Conservation (phyloP, 2,329 filamentous ascomycete genomes). For the Arthrobotrys conoides region DNA sequence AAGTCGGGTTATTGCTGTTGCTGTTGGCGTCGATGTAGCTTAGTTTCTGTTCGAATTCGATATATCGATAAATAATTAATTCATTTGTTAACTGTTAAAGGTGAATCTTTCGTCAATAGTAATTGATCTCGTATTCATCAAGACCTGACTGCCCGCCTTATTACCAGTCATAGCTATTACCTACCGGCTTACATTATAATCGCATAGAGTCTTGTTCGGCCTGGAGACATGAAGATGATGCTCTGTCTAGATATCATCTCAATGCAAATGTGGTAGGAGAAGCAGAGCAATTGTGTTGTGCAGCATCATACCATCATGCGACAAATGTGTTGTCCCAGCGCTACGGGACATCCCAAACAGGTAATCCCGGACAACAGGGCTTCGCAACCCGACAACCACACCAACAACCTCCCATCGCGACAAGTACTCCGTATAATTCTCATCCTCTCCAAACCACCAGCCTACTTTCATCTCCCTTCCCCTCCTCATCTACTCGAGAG, state of each 20-base stretch:
- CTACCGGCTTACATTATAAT: too few species aligned
- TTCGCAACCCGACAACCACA: conserved; percentile 55
- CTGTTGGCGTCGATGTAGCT: conserved; percentile 22
- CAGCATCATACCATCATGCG: not conserved
- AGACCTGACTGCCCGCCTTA: too few species aligned
- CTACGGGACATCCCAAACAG: conserved; percentile 52
- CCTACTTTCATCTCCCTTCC: not conserved
- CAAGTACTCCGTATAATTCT: conserved; percentile 48
- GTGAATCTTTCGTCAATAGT: too few species aligned
- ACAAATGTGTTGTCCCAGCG: conserved; percentile 43
- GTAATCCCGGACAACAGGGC: conserved; percentile 57
- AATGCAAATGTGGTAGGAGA: not conserved
- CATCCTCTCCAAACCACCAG: conserved; percentile 8
- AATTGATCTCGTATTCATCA: too few species aligned
- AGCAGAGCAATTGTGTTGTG: not conserved
- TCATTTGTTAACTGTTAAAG: not conserved
- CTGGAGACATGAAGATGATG: too few species aligned
- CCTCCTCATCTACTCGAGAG: not conserved
- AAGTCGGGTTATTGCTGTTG: conserved; percentile 22
- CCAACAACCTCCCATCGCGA: conserved; percentile 60
- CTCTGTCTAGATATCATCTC: too few species aligned
- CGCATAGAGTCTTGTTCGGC: too few species aligned
- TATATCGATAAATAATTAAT: too few species aligned
- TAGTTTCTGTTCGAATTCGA: not conserved
- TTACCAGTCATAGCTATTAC: too few species aligned